Conservation (phyloP, 306 rosid genomes). For the Cercis canadensis region DNA sequence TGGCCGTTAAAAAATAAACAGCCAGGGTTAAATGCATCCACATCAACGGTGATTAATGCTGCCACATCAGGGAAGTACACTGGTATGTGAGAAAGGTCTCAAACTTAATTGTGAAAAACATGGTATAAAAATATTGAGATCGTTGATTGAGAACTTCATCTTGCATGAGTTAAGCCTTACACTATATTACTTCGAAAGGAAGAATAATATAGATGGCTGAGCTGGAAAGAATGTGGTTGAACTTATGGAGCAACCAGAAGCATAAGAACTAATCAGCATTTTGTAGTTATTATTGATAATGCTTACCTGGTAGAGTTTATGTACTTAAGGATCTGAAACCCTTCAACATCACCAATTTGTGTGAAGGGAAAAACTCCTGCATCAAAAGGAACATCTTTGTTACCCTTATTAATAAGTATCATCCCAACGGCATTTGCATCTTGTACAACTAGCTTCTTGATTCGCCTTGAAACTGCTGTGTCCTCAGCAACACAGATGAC, state of each 20-base stretch:
- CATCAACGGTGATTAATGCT: too few relatives aligned
- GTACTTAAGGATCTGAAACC: conserved; percentile 75
- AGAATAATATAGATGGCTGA: neutral
- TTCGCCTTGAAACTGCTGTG: conserved; percentile 53
- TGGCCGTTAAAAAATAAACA: too few relatives aligned
- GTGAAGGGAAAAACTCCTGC: conserved; percentile 77
- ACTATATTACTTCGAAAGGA: neutral
- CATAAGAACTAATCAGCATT: neutral
- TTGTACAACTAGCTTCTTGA: conserved; percentile 79
- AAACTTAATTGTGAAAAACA: neutral
- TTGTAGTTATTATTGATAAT: conserved; percentile 6
- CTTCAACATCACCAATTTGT: conserved; percentile 63
- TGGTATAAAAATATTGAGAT: neutral
- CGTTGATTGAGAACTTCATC: neutral
- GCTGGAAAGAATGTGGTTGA: neutral
- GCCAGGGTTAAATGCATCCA: too few relatives aligned
- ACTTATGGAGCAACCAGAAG: neutral
- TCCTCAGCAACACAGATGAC: conserved; percentile 73
- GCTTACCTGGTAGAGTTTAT: conserved; percentile 82
- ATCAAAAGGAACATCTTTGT: conserved; percentile 67
- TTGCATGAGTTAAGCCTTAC: neutral
- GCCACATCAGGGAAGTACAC: too few relatives aligned
- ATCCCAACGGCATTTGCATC: conserved; percentile 84
- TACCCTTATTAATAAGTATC: conserved; percentile 59
- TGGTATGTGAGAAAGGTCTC: too few relatives aligned